Conservation (phyloP, 1,139 yeast genomes). For the Protomyces inouyei region DNA sequence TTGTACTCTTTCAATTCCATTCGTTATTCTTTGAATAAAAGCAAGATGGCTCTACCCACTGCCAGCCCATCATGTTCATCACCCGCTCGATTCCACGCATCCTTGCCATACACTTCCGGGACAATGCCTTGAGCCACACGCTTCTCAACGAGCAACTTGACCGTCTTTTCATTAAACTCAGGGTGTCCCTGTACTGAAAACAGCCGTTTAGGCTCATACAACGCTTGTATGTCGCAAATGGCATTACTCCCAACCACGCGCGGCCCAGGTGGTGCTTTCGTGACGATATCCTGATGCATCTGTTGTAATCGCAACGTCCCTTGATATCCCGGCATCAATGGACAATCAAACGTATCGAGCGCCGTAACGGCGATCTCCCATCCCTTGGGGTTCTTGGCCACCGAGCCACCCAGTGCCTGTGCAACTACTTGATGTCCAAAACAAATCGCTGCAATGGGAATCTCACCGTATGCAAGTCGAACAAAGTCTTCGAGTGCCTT, state of each 20-base stretch:
- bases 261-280: slow-evolving; percentile 46
- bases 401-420: slow-evolving; percentile 57
- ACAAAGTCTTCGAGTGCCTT: not conserved
- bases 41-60: slow-evolving; percentile 12
- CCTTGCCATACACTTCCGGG: slow-evolving; percentile 12
- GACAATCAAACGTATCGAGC: slow-evolving; percentile 41
- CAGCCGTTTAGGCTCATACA: slow-evolving; percentile 46
- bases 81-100: slow-evolving; percentile 5
- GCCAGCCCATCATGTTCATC: slow-evolving; percentile 12
- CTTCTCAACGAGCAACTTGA: slow-evolving; percentile 35
- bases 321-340: slow-evolving; percentile 37
- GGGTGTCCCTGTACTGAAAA: slow-evolving; percentile 89
- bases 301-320: slow-evolving; percentile 49
- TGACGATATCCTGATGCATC: slow-evolving; percentile 69
- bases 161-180: slow-evolving; percentile 53
- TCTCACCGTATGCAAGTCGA: slow-evolving; percentile 1
- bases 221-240: slow-evolving; percentile 61
- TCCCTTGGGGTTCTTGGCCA: slow-evolving; percentile 55
- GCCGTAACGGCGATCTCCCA: slow-evolving; percentile 69
- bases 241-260: slow-evolving; percentile 50
- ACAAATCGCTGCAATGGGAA: slow-evolving; percentile 49
- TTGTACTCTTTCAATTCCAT: not conserved
- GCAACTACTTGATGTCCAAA: slow-evolving; percentile 82
- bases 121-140: slow-evolving; percentile 10
- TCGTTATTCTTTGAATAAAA: not conserved